A percentile compares a stretch with the other conserved stretches of the same genome.
Evolutionary conservation across 2,329 filamentous ascomycete genomes (phyloP).

Genomic region (Bimuria novae-zelandiae): DNA sequence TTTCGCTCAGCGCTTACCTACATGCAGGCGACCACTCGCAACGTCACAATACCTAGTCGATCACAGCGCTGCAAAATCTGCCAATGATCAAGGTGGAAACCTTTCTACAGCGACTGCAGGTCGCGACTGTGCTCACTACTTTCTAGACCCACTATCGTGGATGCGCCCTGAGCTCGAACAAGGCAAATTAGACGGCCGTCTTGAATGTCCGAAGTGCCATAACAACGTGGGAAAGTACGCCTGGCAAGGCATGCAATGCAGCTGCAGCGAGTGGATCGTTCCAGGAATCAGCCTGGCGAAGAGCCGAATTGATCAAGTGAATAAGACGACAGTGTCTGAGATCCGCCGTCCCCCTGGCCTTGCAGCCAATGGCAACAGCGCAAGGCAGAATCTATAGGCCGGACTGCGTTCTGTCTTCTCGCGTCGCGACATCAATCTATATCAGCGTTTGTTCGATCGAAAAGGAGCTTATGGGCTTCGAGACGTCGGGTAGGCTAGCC

Average conservation of each 20-base stretch:
- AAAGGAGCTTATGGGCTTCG: no score
- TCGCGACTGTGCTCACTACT: conserved; percentile 76
- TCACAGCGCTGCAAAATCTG: conserved; percentile 55
- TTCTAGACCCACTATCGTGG: conserved; percentile 91
- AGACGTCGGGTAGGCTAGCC: no score
- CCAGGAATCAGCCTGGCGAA: conserved; percentile 87
- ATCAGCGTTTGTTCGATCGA: no score
- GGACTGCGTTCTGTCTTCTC: no score
- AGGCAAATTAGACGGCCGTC: conserved; percentile 79
- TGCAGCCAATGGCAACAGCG: conserved; percentile 6
- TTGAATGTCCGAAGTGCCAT: conserved; percentile 84
- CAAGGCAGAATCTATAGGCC: conserved; percentile 28
- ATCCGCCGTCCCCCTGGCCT: conserved; percentile 43
- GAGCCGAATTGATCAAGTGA: conserved; percentile 76
- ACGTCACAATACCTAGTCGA: conserved; percentile 69
- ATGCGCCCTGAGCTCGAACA: conserved; percentile 87
- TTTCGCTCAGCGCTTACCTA: conserved; percentile 32
- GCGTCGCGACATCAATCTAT: no score
- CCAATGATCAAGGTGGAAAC: conserved; percentile 17
- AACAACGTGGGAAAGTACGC: conserved; percentile 90
- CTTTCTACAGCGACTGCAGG: conserved; percentile 18
- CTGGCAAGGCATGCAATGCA: conserved; percentile 94
- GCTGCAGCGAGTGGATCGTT: conserved; percentile 86
- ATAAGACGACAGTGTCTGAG: conserved; percentile 30
- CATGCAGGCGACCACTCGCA: conserved; percentile 61